phyloP scores from a whole-genome alignment of 192 early-diverging fungal genomes.

The Coemansia pectinata region DNA sequence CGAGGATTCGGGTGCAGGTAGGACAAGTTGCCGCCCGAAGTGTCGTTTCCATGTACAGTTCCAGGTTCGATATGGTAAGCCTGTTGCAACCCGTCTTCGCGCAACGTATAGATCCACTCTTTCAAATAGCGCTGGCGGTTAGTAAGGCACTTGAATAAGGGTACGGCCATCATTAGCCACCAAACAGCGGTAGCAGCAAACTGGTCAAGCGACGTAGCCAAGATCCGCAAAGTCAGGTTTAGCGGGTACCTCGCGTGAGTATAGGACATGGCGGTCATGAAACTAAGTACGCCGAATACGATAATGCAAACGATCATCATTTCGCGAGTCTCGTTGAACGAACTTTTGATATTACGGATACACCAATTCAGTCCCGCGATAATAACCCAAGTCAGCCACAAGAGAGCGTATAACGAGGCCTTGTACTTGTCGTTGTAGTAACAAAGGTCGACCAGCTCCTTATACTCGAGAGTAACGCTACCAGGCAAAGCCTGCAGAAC shows the following conservation, averaged over 20 bases:
- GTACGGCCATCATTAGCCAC: slow-evolving; percentile 45
- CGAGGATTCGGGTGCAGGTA: background rate
- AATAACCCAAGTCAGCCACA: slow-evolving; percentile 41
- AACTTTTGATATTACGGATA: slow-evolving; percentile 48
- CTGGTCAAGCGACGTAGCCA: slow-evolving; percentile 43
- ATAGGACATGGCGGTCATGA: slow-evolving; percentile 42
- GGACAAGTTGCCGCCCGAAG: background rate
- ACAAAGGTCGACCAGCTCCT: slow-evolving; percentile 24
- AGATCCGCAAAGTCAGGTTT: slow-evolving; percentile 14
- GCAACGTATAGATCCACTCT: slow-evolving; percentile 24
- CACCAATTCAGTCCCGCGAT: slow-evolving; percentile 33
- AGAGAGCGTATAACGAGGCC: slow-evolving; percentile 33
- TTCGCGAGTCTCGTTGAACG: slow-evolving; percentile 54
- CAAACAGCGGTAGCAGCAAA: slow-evolving; percentile 34
- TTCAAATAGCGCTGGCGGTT: slow-evolving; percentile 20
- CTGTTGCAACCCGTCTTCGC: slow-evolving; percentile 34
- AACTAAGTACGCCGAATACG: slow-evolving; percentile 29
- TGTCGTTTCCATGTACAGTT: background rate
- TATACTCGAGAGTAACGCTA: slow-evolving; percentile 17
- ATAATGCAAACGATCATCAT: slow-evolving; percentile 23
- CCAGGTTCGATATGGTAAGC: slow-evolving; percentile 18
- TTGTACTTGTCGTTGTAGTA: slow-evolving; percentile 29
- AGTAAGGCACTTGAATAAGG: slow-evolving; percentile 30
- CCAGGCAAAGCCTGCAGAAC: slow-evolving; percentile 25
- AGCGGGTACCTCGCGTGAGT: slow-evolving; percentile 26